These are phyloP conservation scores for Sporisorium iseilematis-ciliati DNA, from an alignment of 1,284 basidiomycete species.

Conservation along the genomic window DNA sequence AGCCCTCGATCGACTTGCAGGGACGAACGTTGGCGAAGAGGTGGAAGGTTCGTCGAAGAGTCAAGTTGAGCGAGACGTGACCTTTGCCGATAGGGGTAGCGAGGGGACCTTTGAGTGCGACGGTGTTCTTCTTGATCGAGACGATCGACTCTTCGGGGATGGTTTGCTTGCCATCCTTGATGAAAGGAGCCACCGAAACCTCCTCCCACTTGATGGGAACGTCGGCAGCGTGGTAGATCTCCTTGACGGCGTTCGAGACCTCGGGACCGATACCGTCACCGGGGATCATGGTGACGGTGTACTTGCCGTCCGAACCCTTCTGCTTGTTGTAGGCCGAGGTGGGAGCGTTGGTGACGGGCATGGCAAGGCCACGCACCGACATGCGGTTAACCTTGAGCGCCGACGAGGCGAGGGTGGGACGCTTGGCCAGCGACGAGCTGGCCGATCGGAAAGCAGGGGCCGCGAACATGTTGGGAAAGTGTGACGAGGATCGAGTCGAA, in stretches of 20 bases:
- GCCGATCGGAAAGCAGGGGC: slow-evolving; percentile 49
- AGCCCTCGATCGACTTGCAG: slow-evolving; percentile 94
- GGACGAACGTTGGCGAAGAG: slow-evolving; percentile 98
- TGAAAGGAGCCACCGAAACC: slow-evolving; percentile 88
- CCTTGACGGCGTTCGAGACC: slow-evolving; percentile 94
- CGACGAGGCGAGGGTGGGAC: slow-evolving; percentile 48
- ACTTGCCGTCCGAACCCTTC: slow-evolving; percentile 78
- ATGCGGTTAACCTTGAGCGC: slow-evolving; percentile 49
- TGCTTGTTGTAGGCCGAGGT: slow-evolving; percentile 67
- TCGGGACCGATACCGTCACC: slow-evolving; percentile 97
- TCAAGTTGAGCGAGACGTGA: slow-evolving; percentile 97
- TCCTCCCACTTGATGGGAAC: slow-evolving; percentile 83
- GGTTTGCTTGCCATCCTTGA: slow-evolving; percentile 93
- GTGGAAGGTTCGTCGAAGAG: slow-evolving; percentile 94
- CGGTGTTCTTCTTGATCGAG: slow-evolving; percentile 95
- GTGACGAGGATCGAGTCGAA: not conserved
- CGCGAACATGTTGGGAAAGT: slow-evolving; percentile 30
- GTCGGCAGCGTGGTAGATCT: slow-evolving; percentile 87
- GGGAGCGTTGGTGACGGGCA: slow-evolving; percentile 59
- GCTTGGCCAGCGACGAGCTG: slow-evolving; percentile 54
- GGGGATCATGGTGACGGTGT: slow-evolving; percentile 90
- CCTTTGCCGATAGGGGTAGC: slow-evolving; percentile 90
- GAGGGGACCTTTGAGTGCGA: slow-evolving; percentile 88
- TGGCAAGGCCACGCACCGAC: slow-evolving; percentile 56
- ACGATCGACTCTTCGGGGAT: slow-evolving; percentile 93